Conservation (phyloP, 2,329 filamentous ascomycete species). For the Aspergillus brasiliensis region DNA sequence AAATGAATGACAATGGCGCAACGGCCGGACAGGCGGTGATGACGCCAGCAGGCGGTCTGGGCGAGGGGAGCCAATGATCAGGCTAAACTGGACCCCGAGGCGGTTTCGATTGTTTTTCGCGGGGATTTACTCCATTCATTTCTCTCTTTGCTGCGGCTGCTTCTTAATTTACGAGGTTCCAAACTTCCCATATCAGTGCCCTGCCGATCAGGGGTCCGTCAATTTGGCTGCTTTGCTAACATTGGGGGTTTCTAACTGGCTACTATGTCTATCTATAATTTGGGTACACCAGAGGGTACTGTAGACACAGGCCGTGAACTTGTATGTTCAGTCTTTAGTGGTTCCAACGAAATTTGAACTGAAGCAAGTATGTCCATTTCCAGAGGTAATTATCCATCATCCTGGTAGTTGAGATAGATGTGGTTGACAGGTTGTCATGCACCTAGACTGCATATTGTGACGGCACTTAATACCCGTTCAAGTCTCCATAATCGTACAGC, state of each 20-base stretch:
- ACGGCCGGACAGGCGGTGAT: conserved; percentile 13
- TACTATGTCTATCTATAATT: no score
- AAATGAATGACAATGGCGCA: background rate
- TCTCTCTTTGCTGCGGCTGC: background rate
- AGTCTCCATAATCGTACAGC: no score
- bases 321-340: background rate
- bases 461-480: no score
- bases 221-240: background rate
- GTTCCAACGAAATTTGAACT: background rate
- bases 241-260: background rate
- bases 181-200: background rate
- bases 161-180: background rate
- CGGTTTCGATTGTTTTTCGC: background rate
- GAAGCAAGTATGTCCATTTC: background rate
- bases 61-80: conserved; percentile 14
- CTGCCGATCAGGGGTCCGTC: background rate
- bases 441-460: no score
- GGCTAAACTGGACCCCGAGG: background rate
- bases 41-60: conserved; percentile 19
- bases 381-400: background rate
- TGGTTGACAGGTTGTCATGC: no score
- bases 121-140: background rate
- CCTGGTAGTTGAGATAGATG: no score
- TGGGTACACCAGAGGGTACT: no score
- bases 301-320: no score